Conservation (phyloP, 306 rosid species). For the Cicer judaicum region DNA sequence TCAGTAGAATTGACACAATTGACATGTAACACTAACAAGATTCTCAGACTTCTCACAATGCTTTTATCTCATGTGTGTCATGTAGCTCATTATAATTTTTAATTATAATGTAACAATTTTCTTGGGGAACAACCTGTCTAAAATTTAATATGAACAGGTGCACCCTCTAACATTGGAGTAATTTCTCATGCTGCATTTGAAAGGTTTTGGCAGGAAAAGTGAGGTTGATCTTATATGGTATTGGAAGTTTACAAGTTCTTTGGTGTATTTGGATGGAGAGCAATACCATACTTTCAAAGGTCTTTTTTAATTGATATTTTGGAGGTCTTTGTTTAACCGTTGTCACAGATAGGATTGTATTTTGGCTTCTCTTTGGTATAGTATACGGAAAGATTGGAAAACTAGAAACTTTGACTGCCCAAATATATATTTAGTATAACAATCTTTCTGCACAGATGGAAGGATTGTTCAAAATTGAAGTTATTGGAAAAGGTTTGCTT, state of each 20-base stretch:
- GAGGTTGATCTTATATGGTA: neutral
- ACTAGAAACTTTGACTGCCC: neutral
- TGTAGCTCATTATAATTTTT: neutral
- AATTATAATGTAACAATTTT: constrained; percentile 1
- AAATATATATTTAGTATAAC: constrained; percentile 20
- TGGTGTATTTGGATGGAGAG: constrained; percentile 13
- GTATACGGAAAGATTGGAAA: constrained; percentile 17
- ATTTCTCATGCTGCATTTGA: constrained; percentile 31
- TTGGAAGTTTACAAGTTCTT: constrained; percentile 7
- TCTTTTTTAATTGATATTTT: neutral
- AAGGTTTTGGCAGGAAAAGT: constrained; percentile 12
- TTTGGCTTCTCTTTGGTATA: constrained; percentile 13
- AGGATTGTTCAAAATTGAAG: constrained; percentile 12
- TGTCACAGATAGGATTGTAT: neutral
- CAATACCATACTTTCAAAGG: constrained; percentile 7
- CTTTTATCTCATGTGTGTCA: constrained; percentile 17
- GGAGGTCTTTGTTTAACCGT: neutral
- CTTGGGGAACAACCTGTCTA: neutral
- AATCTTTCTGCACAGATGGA: constrained; percentile 24
- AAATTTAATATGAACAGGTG: constrained; percentile 19
- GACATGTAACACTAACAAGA: constrained; percentile 16
- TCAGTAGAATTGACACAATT: constrained; percentile 5
- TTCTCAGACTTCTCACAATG: neutral
- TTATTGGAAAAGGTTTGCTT: constrained; percentile 22
- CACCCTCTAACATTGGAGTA: constrained; percentile 23